Evolutionary conservation across 495 filamentous ascomycete genomes (phyloP).

Genomic region (Melanomma pulvis-pyrius): DNA sequence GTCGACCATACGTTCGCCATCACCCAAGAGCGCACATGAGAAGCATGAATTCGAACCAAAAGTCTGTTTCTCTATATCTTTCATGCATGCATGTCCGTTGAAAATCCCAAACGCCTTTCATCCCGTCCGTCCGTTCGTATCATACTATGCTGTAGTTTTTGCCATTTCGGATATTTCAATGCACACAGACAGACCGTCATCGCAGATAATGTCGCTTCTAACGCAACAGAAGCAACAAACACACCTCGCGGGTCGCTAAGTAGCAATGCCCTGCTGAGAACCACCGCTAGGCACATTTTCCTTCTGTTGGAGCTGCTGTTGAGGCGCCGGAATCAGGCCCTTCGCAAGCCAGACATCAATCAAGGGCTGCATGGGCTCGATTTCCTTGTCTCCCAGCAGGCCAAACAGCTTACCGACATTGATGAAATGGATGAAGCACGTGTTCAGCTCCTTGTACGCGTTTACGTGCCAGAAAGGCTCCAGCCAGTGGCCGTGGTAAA

Average conservation of each 20-base stretch:
- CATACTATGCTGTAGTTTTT: background rate
- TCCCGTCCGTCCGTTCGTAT: background rate
- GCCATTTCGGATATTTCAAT: background rate
- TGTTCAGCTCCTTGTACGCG: conserved; percentile 85
- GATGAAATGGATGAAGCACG: conserved; percentile 91
- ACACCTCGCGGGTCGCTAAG: background rate
- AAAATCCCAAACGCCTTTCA: background rate
- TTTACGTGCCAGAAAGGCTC: conserved; percentile 91
- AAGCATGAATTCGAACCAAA: background rate
- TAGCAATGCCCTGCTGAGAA: conserved; percentile 17
- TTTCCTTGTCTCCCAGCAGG: conserved; percentile 78
- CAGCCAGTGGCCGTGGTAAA: conserved; percentile 74
- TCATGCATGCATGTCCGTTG: background rate
- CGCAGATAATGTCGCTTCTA: background rate
- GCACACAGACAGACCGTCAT: background rate
- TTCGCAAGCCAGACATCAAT: conserved; percentile 87
- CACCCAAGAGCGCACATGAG: background rate
- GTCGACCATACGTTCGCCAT: background rate
- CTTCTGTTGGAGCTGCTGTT: conserved; percentile 7
- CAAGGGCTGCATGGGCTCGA: conserved; percentile 91
- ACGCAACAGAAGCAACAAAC: background rate
- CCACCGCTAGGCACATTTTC: conserved; percentile 18
- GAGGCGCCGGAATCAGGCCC: conserved; percentile 66
- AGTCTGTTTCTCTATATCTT: background rate
- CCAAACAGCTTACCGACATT: conserved; percentile 83